Evolutionary conservation across 2,329 filamentous ascomycete species (phyloP), one percentile per base, ranked within the genome.

Genomic region (Neofusicoccum cordaticola): DNA sequence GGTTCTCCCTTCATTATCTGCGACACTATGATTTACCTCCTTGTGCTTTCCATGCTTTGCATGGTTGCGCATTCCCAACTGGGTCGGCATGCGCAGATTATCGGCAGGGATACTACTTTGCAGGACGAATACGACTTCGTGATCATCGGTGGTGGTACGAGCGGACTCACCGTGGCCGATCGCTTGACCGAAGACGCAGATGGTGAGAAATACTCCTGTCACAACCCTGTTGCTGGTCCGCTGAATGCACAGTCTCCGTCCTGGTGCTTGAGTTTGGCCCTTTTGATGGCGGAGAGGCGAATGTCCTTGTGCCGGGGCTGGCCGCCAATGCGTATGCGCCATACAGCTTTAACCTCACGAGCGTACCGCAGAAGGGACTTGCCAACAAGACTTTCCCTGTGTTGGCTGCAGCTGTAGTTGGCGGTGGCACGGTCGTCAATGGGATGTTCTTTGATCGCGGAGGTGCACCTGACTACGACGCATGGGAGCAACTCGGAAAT

Each of bases 371-470:
- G 66, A 63, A 71, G 1, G 68, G 70, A 15, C 76, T 82, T 4
- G 75, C 77, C 15, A 74, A 75, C 9, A 77, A 81, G 1, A 68
- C 74, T 2, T 77, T 83, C 13, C 64, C 71, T 4, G 79, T 82
- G 47, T 78, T 78, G 31, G 76, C 67, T 6, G 72, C 69, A 12
- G 67, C 67, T 66, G 66, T 74, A 1, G 71, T 79, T 2, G 77
- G 77, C 3, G 78, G 77, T 1, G 73, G 74, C 11, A 74, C 72
- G 17, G 73, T 74, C 1, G 71, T 79, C 27, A 79, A 80, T 67
- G 74, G 75, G 7, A 77, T 80, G 75, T 68, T 73, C 6, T 77
- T 75, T 64, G 75, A 76, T 61, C 73, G 77, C 6, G 78, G 71
- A 12, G 6, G 66, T 84, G 22, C 68, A 75, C 15, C 73, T 71